A percentile compares a stretch with the other conserved stretches of the same genome.
Conservation (phyloP, 1,284 basidiomycete genomes). For the Leccinum proliferum region DNA sequence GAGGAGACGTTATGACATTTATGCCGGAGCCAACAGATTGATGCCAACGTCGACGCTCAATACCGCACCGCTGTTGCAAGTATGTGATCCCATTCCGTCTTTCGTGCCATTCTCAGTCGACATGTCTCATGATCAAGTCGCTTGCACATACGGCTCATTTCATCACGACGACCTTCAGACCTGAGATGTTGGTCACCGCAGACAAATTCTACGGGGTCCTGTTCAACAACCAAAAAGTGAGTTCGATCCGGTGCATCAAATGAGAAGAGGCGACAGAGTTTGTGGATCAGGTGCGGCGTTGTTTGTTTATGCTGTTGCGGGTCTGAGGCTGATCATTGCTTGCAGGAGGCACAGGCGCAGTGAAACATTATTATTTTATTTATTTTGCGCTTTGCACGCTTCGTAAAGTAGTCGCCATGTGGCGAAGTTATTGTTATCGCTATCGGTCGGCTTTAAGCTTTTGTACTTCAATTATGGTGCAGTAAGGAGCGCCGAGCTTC, state of each 20-base stretch:
- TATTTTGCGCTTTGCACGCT: neutral
- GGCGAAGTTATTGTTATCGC: slow-evolving; percentile 20
- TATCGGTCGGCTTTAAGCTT: neutral
- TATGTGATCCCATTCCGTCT: slow-evolving; percentile 34
- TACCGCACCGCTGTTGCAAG: slow-evolving; percentile 95
- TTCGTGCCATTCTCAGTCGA: neutral
- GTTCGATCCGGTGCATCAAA: slow-evolving; percentile 78
- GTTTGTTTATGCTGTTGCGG: neutral
- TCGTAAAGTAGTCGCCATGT: neutral
- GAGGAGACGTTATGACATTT: neutral
- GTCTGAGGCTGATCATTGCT: neutral
- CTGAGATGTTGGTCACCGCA: slow-evolving; percentile 93
- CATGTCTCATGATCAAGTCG: slow-evolving; percentile 77
- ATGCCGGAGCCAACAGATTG: slow-evolving; percentile 53
- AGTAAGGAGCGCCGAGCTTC: neutral
- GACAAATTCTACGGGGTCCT: slow-evolving; percentile 99
- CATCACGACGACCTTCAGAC: slow-evolving; percentile 93
- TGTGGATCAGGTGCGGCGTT: slow-evolving; percentile 65
- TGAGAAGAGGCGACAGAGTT: slow-evolving; percentile 86
- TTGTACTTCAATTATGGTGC: neutral
- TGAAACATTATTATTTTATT: slow-evolving; percentile 19
- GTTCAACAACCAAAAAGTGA: slow-evolving; percentile 95
- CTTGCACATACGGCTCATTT: slow-evolving; percentile 89
- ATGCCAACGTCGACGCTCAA: slow-evolving; percentile 97
- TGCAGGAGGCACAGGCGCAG: slow-evolving; percentile 53